Percentiles rank a stretch among this genome's conserved stretches.
Evolutionary conservation across 2,329 filamentous ascomycete genomes (phyloP).

Genomic region (Aspergillus viridinutans): DNA sequence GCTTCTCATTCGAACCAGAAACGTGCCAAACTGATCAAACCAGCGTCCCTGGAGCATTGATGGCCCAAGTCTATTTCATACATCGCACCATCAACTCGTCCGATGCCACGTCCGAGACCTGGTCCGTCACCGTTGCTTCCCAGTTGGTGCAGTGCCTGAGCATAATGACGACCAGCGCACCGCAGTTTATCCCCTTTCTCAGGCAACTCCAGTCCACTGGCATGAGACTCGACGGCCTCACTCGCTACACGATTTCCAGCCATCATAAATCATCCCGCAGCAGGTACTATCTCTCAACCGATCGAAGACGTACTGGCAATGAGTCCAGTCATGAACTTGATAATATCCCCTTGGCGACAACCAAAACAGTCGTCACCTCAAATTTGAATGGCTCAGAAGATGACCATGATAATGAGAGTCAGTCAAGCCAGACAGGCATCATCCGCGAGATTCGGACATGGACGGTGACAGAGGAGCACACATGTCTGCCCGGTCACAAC

Average conservation of each 20-base stretch:
- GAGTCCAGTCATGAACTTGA: constrained; percentile 13
- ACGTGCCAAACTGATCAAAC: neutral
- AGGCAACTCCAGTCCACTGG: constrained; percentile 26
- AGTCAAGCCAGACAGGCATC: constrained; percentile 23
- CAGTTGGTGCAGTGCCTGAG: constrained; percentile 21
- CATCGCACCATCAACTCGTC: constrained; percentile 4
- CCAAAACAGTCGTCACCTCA: constrained; percentile 12
- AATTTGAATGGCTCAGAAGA: constrained; percentile 2
- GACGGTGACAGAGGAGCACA: constrained; percentile 16
- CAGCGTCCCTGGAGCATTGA: constrained; percentile 22
- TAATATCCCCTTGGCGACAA: constrained; percentile 6
- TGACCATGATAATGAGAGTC: constrained; percentile 23
- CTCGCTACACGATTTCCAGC: constrained; percentile 4
- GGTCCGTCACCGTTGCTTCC: constrained; percentile 15
- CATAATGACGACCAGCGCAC: constrained; percentile 27
- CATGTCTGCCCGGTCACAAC: neutral
- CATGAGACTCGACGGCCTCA: constrained; percentile 20
- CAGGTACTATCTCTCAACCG: constrained; percentile 4
- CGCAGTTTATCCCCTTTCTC: constrained; percentile 30
- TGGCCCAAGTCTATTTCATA: constrained; percentile 19
- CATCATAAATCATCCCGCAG: neutral
- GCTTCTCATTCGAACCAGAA: neutral
- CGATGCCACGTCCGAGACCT: constrained; percentile 19
- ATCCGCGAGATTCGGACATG: constrained; percentile 24
- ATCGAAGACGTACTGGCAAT: constrained; percentile 2